A percentile compares a stretch with the other conserved stretches of the same genome.
These are phyloP conservation scores for Skeletonema marinoi DNA, from an alignment of 108 stramenopile species.

Conservation along the genomic window DNA sequence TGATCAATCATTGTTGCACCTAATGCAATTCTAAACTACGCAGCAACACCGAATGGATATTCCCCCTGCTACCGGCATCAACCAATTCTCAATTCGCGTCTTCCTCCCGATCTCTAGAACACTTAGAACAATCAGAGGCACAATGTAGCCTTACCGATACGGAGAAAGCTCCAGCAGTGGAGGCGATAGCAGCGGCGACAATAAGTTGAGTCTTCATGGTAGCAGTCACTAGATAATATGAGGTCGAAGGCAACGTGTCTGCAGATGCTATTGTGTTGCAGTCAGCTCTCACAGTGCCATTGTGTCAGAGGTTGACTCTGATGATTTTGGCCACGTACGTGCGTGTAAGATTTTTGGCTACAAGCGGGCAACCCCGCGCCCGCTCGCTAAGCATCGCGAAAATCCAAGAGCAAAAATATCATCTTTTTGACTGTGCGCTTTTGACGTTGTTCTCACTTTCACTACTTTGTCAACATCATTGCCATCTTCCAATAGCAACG, in stretches of 20 bases:
- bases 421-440: not conserved
- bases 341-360: too few species aligned
- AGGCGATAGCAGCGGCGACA: slow-evolving; percentile 40
- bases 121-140: not conserved
- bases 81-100: not conserved
- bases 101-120: not conserved
- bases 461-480: too few species aligned
- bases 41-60: not conserved
- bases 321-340: too few species aligned
- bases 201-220: slow-evolving; percentile 45
- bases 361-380: too few species aligned
- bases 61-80: not conserved
- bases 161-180: slow-evolving; percentile 40
- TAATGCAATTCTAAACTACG: not conserved
- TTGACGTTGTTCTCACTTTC: not conserved
- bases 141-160: slow-evolving; percentile 30
- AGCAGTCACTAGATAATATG: not conserved
- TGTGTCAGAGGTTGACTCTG: too few species aligned
- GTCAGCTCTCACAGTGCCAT: too few species aligned
- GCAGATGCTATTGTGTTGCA: not conserved
- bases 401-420: not conserved
- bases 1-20: not conserved
- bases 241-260: not conserved
- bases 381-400: too few species aligned
- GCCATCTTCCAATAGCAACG: not conserved